Conservation (phyloP, 2,329 filamentous ascomycete genomes). For the Colletotrichum godetiae region DNA sequence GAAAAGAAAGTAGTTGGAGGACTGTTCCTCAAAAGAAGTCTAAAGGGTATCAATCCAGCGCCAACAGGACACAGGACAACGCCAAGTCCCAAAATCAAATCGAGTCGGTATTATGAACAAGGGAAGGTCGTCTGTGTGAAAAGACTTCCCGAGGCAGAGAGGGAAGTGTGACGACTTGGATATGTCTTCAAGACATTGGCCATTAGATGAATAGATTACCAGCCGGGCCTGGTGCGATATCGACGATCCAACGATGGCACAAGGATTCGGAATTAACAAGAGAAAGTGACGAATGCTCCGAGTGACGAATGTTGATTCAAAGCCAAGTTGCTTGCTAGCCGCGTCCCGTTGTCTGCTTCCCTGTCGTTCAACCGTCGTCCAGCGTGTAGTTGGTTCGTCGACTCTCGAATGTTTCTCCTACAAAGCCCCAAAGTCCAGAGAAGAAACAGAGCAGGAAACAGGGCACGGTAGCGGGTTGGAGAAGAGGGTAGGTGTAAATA, state of each 20-base stretch:
- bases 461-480: not conserved
- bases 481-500: not conserved
- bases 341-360: not conserved
- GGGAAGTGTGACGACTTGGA: constrained; percentile 23
- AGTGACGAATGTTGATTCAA: not conserved
- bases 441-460: constrained; percentile 14
- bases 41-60: constrained; percentile 1
- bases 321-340: not conserved
- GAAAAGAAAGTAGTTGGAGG: not conserved
- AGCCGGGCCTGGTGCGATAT: constrained; percentile 1
- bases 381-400: constrained; percentile 5
- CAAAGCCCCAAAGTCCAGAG: not conserved
- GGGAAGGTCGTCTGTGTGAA: constrained; percentile 1
- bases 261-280: not conserved
- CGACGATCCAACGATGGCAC: constrained; percentile 11
- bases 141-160: constrained; percentile 15
- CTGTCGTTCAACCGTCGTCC: not conserved
- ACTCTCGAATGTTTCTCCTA: not conserved
- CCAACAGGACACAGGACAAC: not conserved
- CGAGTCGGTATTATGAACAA: constrained; percentile 6
- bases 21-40: constrained; percentile 14
- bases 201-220: constrained; percentile 25
- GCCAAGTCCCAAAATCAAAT: not conserved
- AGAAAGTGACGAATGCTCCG: not conserved
- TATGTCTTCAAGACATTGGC: constrained; percentile 21